Evolutionary conservation across 2,329 filamentous ascomycete genomes (phyloP), one percentile per base, ranked within the genome.

Genomic region (Allantophomopsis lycopodina): DNA sequence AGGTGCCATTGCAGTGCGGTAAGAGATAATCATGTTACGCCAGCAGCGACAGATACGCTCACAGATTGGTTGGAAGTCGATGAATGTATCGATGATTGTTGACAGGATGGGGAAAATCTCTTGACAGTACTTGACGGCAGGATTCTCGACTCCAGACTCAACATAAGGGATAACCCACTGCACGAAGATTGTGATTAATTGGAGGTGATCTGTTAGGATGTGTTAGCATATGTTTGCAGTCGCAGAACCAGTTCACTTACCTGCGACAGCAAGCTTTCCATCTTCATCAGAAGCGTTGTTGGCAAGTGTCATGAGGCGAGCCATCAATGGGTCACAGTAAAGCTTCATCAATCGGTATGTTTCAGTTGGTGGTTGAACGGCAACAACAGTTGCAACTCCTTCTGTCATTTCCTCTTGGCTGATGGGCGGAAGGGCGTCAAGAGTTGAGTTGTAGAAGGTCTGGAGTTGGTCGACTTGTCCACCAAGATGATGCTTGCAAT

Each of bases 361-460:
- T 53, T 93, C 83, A 33, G 78, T 71, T 17, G 77, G 61, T 5
- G 87, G 85, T 56, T 95, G 88, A 38, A 82, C 86, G 10, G 87
- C 83, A 39, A 98, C 79, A 13, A 98, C 88, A 37, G 79, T 84
- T 10, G 91, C 88, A 35, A 96, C 88, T 47, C 91, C 91, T 57
- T 98, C 89, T 0, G 91, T 96, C 37, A 98, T 76, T 60, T 98
- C 91, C 57, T 96, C 88, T 60, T 95, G 88, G 56, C 89, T 96
- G 35, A 76, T 69, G 11, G 80, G 76, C 7, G 88, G 88, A 13
- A 98, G 68, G 50, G 81, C 83, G 58, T 94, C 85, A 31, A 96
- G 71, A 36, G 94, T 81, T 47, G 83, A 79, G 53, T 94, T 78
- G 58, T 95, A 98, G 58, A 98, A 98, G 3, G 78, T 73, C 59